phyloP scores from a whole-genome alignment of 2,329 filamentous ascomycete genomes.

The Neurospora sp. region DNA sequence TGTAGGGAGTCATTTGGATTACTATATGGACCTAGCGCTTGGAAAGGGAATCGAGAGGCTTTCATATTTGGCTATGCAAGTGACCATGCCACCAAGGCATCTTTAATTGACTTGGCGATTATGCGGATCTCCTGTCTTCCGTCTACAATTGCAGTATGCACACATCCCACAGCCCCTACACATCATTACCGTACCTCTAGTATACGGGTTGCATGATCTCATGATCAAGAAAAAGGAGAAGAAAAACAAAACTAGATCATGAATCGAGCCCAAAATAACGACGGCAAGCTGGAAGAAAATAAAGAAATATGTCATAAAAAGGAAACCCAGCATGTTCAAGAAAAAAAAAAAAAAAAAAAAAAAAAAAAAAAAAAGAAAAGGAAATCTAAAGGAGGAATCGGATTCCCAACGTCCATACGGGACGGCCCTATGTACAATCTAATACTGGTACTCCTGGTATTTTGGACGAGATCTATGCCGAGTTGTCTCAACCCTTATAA shows the following conservation, averaged over 20 bases:
- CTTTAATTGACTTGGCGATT: neutral
- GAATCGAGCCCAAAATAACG: neutral
- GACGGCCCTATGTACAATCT: neutral
- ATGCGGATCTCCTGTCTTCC: neutral
- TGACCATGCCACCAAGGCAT: neutral
- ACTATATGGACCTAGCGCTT: neutral
- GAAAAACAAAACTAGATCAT: neutral
- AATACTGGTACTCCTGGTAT: no score
- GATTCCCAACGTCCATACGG: neutral
- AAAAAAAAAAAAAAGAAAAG: neutral
- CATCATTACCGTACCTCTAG: no score
- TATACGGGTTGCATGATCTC: neutral
- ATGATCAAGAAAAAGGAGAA: neutral
- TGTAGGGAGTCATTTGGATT: neutral
- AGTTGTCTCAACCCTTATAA: no score
- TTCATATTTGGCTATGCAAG: neutral
- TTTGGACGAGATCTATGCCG: no score
- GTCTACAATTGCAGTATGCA: neutral
- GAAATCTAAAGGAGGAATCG: neutral
- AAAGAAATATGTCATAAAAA: neutral
- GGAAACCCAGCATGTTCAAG: neutral
- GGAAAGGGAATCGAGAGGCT: neutral
- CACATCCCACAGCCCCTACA: neutral
- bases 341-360: neutral
- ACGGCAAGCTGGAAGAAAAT: neutral